Base-by-base conservation (phyloP, 192 early-diverging fungal species). In the Backusella tuberculispora region DNA sequence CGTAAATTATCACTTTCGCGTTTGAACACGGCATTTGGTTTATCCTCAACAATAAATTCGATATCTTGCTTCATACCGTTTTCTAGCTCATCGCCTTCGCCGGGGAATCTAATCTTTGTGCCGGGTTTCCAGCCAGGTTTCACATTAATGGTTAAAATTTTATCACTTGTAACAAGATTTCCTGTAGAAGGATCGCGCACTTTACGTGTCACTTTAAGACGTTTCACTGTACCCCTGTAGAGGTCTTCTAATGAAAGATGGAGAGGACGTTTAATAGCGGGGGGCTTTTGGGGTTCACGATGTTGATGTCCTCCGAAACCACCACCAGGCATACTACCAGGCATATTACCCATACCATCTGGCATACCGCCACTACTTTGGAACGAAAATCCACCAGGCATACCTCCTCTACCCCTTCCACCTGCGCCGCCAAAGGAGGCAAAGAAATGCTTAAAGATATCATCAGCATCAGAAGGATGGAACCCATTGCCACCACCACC, bases 81-180 rank as follows among this genome's bases (percentile, higher is more conserved):
- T 48, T 91, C 84, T n/a, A 92, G 50, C 69, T 97, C 94, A 82
- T 97, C 96, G 40, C 97, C 97, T 75, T 97, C 93, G 17, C 87
- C 87, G 6, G 91, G 85, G 84, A 95, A 99, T 29, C 91, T 90
- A 80, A 99, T 91, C 84, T 98, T 99, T 71, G 98, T 97, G 13
- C 98, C 98, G 9, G 95, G 92, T 83, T 99, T 98, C 96, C 97
- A 96, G 3, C 98, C 98, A 12, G 96, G 90, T 80, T 94, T 96
- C 84, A 99, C 82, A 53, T 92, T 81, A 60, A 99, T 85, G 65
- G 85, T 86, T 14, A 99, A 83, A 10, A 97, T 85, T 83, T 98
- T 97, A 72, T 97, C 95, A 0, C 85, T 69, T 0, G 87, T 69
- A 0, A 76, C 63, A 24, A 75, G 29, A 12, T 73, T 72, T 29